Evolutionary conservation across 305 asterid genomes (phyloP), one percentile per base, ranked within the genome.

Genomic region (Euphrasia arctica): DNA sequence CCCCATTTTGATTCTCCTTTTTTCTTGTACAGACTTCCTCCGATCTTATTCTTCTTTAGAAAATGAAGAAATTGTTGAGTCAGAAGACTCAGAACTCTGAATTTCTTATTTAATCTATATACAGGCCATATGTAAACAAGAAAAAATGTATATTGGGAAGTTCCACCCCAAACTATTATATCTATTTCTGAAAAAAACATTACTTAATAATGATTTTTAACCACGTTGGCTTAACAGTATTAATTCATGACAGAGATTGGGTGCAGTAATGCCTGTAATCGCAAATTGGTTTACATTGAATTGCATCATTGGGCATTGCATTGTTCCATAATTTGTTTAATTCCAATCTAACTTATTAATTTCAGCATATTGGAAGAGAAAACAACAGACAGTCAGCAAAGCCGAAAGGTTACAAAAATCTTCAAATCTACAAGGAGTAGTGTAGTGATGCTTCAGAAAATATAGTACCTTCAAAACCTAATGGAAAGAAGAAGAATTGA

Each of bases 1-100:
- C 56, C 97, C 99, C 97, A 93, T 93, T 28, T 43, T 51, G 51
- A 51, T 54, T 12, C 14, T 56, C 54, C 12, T 42, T n/a, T 9
- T 10, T 48, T 48, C 54, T 5, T 48, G 22, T 14, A 48, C 45
- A 15, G n/a, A 12, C 65, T 41, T 49, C 63, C 62, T 9, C 60
- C 32, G 45, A 67, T 67, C 43, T 41, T 18, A 28, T 28, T 55
- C 41, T 42, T 14, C 45, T 52, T 36, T 11, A 39, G n/a, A 27
- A 28, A 13, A 52, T 45, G 42, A 32, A 25, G 55, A 51, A 49
- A 42, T 47, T 10, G 9, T 13, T 9, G 42, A 36, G 42, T 4
- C 51, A 11, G 9, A 39, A 31, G 27, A 25, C 27, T 32, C 36
- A 32, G 36, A 32, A 32, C 49, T 49, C 14, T 25, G 28, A 47